Base-by-base conservation (phyloP, 345 rosid species). In the Eucalyptus caleyi region DNA sequence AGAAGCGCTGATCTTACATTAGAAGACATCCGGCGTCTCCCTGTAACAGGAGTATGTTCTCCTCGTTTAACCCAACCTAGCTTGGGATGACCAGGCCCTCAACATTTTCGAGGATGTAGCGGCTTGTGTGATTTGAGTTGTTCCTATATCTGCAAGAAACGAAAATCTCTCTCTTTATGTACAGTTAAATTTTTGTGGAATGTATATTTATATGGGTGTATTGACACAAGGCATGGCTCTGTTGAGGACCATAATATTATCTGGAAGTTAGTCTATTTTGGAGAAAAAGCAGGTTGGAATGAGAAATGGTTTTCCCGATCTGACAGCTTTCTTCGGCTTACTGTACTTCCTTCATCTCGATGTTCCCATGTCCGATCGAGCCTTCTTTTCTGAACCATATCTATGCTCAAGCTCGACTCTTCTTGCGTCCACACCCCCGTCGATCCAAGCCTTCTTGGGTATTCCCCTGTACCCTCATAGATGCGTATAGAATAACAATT, bases 1-100 rank as follows among this genome's bases (percentile, higher is more conserved):
- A 93, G 92, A 95, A 82, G 90, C 95, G 96, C 81, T 95, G 93
- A 94, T 80, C 60, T 87, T 27, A 42, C 30, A 26, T 62, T 42
- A 53, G 4, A 53, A 53, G 56, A 8, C 56, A 53, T 53, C 24
- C 24, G 24, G 24, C 24, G 56, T 53, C 56, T 53, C 10, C 56
- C 56, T 53, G 9, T 53, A 53, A 53, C 24, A 19, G 56, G 24
- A 23, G 47, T 21, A 21, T 77, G 83, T 77, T 10, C 83, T 10
- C 6, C 40, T 77, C 44, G 27, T 77, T 37, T 72, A 37, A 72
- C 82, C 45, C 26, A 18, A 72, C 82, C 10, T 40, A 6, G 45
- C 82, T 37, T 72, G 82, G 82, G 45, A 37, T 72, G 82, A 72
- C 45, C 82, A 37, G 82, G 82, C 15, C 45, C 82, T 72, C 42